These are phyloP conservation scores for Calonectria pseudoreteaudii DNA, from an alignment of 2,329 filamentous ascomycete genomes.

Conservation along the genomic window DNA sequence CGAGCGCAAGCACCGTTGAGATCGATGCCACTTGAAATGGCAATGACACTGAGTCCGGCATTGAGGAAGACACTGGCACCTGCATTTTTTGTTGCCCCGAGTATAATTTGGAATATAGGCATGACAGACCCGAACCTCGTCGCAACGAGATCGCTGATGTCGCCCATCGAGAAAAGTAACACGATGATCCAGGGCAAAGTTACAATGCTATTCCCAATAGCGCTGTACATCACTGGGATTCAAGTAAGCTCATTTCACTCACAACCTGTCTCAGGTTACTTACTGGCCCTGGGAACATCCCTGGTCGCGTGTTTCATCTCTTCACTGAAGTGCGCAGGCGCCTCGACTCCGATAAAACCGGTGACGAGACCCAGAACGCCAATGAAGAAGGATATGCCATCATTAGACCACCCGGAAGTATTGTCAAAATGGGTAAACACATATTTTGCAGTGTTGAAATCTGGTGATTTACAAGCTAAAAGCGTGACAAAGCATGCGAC, in stretches of 20 bases:
- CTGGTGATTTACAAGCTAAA: background rate
- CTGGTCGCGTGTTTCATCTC: constrained; percentile 10
- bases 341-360: constrained; percentile 2
- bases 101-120: constrained; percentile 17
- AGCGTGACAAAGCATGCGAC: background rate
- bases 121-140: constrained; percentile 5
- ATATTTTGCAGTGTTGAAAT: constrained; percentile 14
- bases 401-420: constrained; percentile 1
- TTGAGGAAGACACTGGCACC: background rate
- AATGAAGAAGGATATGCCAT: constrained; percentile 16
- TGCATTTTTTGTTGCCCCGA: background rate
- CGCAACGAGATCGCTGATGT: background rate
- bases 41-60: background rate
- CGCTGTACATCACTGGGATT: constrained; percentile 5
- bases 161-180: constrained; percentile 10
- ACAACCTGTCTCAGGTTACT: background rate
- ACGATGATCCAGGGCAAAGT: constrained; percentile 12
- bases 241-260: background rate
- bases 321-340: constrained; percentile 14
- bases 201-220: background rate
- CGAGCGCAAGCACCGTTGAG: constrained; percentile 16
- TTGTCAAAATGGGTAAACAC: constrained; percentile 16
- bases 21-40: constrained; percentile 7
- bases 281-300: constrained; percentile 13
- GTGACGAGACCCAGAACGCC: constrained; percentile 3